Base-by-base conservation (phyloP, 2,329 filamentous ascomycete species). In the Scolecobasidium constrictum region DNA sequence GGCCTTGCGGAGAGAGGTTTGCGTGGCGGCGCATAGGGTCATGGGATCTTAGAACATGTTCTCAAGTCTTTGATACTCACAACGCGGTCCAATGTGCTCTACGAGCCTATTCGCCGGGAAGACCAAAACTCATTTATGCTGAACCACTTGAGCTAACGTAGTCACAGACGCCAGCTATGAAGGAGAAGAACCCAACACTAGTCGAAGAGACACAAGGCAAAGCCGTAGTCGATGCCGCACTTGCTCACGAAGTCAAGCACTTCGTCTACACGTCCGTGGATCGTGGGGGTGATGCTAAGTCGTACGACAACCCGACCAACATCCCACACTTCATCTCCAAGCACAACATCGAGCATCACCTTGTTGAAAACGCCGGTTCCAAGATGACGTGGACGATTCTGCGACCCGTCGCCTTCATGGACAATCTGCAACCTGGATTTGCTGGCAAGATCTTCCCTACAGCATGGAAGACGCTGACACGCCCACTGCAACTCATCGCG, bases 251-350 rank as follows among this genome's bases (percentile, higher is more conserved):
- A 11, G 72, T 82, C 31, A 62, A 67, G 46, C 70, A 77, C 52
- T 78, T 83, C 50, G 69, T 83, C 35, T 83, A 81, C 59, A 72
- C 68, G 21, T 75, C 69, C 41, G 75, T 81, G 19, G 79, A 83
- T 48, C 74, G 79, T 31, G 75, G 77, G 35, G 76, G 77, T 36
- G 58, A 60, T 3, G 58, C 60, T 2, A 66, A 65, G 4, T 70
- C 67, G 37, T 68, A 71, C 51, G 65, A 67, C 4, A 69, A 68
- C 47, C 62, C 68, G 0, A 81, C 77, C 1, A 53, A 64, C 0
- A 66, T 82, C 37, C 73, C 75, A 0, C 77, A 83, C 56, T 83
- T 83, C 55, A 66, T 67, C 45, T 66, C 58, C 50, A 83, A 83
- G 55, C 67, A 75, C 50, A 56, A 68, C 9, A 77, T 83, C 50